These are phyloP conservation scores for Begonia masoniana DNA, from an alignment of 306 rosid species.

Conservation along the genomic window DNA sequence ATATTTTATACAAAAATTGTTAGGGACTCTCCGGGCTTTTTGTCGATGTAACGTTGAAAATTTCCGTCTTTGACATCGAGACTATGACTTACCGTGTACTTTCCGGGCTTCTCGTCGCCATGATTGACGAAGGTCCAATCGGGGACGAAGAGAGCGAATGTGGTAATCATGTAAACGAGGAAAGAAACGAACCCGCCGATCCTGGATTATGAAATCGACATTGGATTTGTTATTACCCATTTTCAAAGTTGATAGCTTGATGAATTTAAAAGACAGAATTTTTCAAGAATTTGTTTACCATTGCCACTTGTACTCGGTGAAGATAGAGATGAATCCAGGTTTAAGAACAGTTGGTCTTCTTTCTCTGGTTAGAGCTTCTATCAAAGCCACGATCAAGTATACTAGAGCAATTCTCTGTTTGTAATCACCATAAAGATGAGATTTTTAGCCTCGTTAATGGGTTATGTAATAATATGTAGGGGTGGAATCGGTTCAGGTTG, in stretches of 20 bases:
- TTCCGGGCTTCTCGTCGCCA: slow-evolving; percentile 2
- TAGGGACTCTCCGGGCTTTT: too few species aligned
- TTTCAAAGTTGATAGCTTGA: too few species aligned
- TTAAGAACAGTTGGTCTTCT: slow-evolving; percentile 42
- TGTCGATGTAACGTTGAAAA: background rate
- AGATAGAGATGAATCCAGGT: slow-evolving; percentile 38
- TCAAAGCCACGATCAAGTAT: slow-evolving; percentile 60
- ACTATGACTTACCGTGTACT: slow-evolving; percentile 33
- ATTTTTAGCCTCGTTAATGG: too few species aligned
- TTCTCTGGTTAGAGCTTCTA: slow-evolving; percentile 62
- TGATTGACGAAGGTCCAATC: slow-evolving; percentile 54
- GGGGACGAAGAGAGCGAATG: slow-evolving; percentile 60
- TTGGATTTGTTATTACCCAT: background rate
- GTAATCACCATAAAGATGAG: background rate
- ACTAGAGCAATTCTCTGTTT: slow-evolving; percentile 85
- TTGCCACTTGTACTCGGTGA: slow-evolving; percentile 72
- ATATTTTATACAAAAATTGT: too few species aligned
- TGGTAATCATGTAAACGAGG: slow-evolving; percentile 54
- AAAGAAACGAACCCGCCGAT: slow-evolving; percentile 64
- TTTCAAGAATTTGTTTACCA: slow-evolving; percentile 28
- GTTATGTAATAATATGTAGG: too few species aligned
- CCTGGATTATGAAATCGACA: slow-evolving; percentile 22
- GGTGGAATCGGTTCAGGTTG: too few species aligned
- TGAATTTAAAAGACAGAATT: too few species aligned
- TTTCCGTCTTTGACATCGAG: background rate